Evolutionary conservation across 139 green algal genomes (phyloP), one percentile per base, ranked within the genome.

Genomic region (Nannochloris sp.): DNA sequence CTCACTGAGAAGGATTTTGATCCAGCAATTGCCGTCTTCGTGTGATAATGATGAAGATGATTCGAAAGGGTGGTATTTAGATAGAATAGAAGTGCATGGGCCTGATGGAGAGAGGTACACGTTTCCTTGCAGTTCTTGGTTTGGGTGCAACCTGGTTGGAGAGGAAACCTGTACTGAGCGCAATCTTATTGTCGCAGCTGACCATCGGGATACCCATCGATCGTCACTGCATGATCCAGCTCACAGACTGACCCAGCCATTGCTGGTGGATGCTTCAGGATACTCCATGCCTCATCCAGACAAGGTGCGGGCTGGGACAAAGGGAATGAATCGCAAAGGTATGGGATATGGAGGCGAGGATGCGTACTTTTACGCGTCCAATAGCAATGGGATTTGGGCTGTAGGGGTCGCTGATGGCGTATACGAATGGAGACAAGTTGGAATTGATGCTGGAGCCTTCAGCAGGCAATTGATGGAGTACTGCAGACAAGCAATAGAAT

Each of bases 321-420:
- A 86, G 54, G 90, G 81, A 4, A 63, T 87, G 18, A 92, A 90
- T 76, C 61, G 62, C 19, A 76, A 82, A 48, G 73, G 80, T 7
- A 80, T 75, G 36, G 89, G 90, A 4, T 84, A 85, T 57, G 90
- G 70, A 5, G 90, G 90, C 1, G 90, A 96, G 69, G 89, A 95
- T 73, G 78, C 85, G 0, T 96, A 94, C 80, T 95, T 94, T 63
- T 85, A 70, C 49, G 61, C 48, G 34, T 50, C 61, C 25, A 75
- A 70, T 44, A 89, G 82, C 56, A 77, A 81, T 51, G 64, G 62
- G 60, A 68, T 88, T 9, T 83, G 83, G 48, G 89, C 75, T 11
- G 79, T 97, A 76, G 91, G 89, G 29, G 87, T 97, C 21, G 83
- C 90, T 14, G 91, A 97, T 64, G 91, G 91, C 8, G 87, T 97